Evolutionary conservation across 805 yeast genomes (phyloP).

Genomic region (Starmera dryadoides): DNA sequence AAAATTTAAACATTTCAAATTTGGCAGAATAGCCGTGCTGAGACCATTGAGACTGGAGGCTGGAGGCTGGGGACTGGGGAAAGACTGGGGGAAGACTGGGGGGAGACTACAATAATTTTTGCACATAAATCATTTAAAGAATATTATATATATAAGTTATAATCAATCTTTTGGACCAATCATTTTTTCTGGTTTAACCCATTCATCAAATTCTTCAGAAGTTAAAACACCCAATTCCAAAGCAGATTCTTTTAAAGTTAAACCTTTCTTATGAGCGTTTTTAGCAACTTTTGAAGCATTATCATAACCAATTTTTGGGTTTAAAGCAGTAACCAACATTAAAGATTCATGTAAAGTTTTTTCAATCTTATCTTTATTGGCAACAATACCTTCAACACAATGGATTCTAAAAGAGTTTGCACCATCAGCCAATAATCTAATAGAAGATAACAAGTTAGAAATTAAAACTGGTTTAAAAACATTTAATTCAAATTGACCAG

Average conservation of each 20-base stretch:
- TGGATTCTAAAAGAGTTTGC: slow-evolving; percentile 82
- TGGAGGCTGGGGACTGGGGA: no score
- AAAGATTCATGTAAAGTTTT: slow-evolving; percentile 89
- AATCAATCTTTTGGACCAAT: slow-evolving; percentile 67
- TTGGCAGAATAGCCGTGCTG: no score
- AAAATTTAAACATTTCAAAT: no score
- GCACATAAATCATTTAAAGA: no score
- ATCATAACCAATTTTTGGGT: slow-evolving; percentile 98
- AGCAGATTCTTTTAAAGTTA: slow-evolving; percentile 92
- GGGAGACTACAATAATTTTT: no score
- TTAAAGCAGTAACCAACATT: slow-evolving; percentile 97
- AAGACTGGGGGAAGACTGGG: no score
- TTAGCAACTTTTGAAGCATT: slow-evolving; percentile 96
- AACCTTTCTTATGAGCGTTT: slow-evolving; percentile 96
- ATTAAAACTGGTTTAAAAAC: slow-evolving; percentile 97
- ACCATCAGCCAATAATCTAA: slow-evolving; percentile 88
- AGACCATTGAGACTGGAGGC: no score
- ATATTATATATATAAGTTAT: no score
- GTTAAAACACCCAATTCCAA: slow-evolving; percentile 81
- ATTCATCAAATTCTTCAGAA: slow-evolving; percentile 84
- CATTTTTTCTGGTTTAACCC: slow-evolving; percentile 98
- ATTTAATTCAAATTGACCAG: slow-evolving; percentile 97
- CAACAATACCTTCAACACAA: slow-evolving; percentile 92
- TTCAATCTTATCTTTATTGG: slow-evolving; percentile 81
- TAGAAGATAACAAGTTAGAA: slow-evolving; percentile 79